Base-by-base conservation (phyloP, 352 stramenopile genomes). In the Phytophthora macrochlamydospora region DNA sequence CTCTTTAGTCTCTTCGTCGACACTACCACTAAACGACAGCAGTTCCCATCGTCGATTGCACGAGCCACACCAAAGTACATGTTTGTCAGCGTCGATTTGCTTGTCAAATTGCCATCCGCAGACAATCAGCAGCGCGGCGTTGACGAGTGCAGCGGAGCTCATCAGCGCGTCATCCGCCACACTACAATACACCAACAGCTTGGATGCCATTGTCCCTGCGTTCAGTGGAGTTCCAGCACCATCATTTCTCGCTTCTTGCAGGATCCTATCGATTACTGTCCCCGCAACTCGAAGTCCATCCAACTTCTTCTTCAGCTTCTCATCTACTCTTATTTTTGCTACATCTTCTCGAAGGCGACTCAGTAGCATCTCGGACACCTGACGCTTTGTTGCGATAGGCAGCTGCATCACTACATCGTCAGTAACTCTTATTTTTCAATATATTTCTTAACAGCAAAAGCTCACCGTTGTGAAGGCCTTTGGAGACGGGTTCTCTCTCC, bases 401-500 rank as follows among this genome's bases (percentile, higher is more conserved):
- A 88, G 59, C 70, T 83, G 42, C 40, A 59, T 29, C 3, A 12
- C 5, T 29, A 37, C 14, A 62, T 11, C 48, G 50, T 31, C 3
- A 59, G 32, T 24, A 24, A 24, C 18, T 24, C 18, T 0, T 24
- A 49, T n/a, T 29, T n/a, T 29, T 49, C 18, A 49, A 24, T 24
- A 24, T 24, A 24, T 24, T 24, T 24, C 18, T 24, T 24, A 24
- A 24, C 7, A 45, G 14, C 32, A 12, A 6, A 4, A 66, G 11
- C 65, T 75, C 56, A 92, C 83, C 59, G 68, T 75, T 7, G 71
- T 78, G 46, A 92, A 92, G 37, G 77, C 75, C 45, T 69, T 59
- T 0, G 83, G 81, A 3, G 81, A 92, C 53, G 81, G 74, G 44
- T 89, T 92, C 4, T 70, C 73, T 7, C 65, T 65, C 83, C 83